Base-by-base conservation (phyloP, 2,329 filamentous ascomycete genomes). In the Tolypocladium sp. region DNA sequence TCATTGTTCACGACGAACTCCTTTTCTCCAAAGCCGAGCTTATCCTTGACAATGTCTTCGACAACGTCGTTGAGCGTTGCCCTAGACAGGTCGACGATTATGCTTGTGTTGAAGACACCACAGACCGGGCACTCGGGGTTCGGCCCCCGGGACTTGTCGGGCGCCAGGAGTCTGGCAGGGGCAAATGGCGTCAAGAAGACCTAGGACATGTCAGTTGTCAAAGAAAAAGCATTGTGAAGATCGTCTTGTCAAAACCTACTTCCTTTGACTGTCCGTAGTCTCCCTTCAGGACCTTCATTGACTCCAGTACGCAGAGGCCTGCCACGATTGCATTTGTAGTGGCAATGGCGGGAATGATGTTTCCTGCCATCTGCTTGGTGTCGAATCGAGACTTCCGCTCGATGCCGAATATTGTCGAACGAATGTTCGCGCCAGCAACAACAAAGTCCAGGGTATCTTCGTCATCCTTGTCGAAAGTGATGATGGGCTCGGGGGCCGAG, bases 361-460 rank as follows among this genome's bases (percentile, higher is more conserved):
- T 99, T 58, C 94, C 94, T 4, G 94, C 94, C 93, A 97, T 99
- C 75, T 99, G 90, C 77, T 99, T 99, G 68, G 94, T 92, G 70
- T 97, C 92, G 69, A 97, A 99, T 60, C 95, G 91, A 27, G 92
- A 96, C 71, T 91, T 93, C 5, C 80, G 77, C 58, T 93, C 89
- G 60, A 99, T 96, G 59, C 87, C 89, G 69, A 99, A 99, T n/a
- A 96, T 82, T 30, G 84, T 80, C 1, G 93, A 94, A 52, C 94
- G 85, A 30, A 99, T 83, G 68, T 99, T 99, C 37, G 93, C 91
- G 65, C 89, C 91, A 0, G 94, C 86, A 1, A 92, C 84, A 8
- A 99, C 94, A 71, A 99, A 97, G 69, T 99, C 92, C 9, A 99
- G 80, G 0, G 93, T 97, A 69, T 97, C 93, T 41, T 88, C 85